Evolutionary conservation across 2,329 filamentous ascomycete genomes (phyloP), one percentile per base, ranked within the genome.

Genomic region (Alternaria sp.): DNA sequence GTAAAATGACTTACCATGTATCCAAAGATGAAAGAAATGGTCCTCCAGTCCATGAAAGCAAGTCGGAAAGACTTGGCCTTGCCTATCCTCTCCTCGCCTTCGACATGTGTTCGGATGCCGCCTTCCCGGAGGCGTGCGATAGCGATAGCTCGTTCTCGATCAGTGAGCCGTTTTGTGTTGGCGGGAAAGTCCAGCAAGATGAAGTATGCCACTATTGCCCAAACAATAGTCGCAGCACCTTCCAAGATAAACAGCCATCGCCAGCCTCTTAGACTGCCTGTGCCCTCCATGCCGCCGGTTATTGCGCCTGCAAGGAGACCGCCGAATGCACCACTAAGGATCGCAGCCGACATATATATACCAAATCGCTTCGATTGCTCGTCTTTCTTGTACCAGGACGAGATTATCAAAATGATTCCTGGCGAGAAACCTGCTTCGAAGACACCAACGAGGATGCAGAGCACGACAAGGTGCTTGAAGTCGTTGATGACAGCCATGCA

Each of bases 351-450:
- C 60, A 86, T 84, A 63, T 85, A 87, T 2, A 88, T 72, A 7
- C 80, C 83, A 42, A 85, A 84, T 3, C 86, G 81, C 50, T 84
- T 85, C 0, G 83, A 82, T 40, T 87, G 80, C 64, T 88, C 86
- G 11, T 81, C 80, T 48, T 80, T 83, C 59, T 84, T 58, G 56
- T 58, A 58, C 56, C 56, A 58, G 3, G 80, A 85, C 0, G 83
- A 85, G 6, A 88, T 78, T 23, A 84, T 80, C 44, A 83, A 80
- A 44, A 85, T 75, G 41, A 86, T 80, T 26, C 84, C 85, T 0
- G 85, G 84, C 44, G 82, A 84, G 45, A 85, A 85, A 0, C 83
- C 82, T 7, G 81, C 81, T 68, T 86, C 85, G 39, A 85, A 81
- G 0, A 85, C 68, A 44, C 85, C 85, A 29, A 86, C 80, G 41